These are phyloP conservation scores for Colletotrichum orbiculare DNA, from an alignment of 2,329 filamentous ascomycete genomes.

Conservation along the genomic window DNA sequence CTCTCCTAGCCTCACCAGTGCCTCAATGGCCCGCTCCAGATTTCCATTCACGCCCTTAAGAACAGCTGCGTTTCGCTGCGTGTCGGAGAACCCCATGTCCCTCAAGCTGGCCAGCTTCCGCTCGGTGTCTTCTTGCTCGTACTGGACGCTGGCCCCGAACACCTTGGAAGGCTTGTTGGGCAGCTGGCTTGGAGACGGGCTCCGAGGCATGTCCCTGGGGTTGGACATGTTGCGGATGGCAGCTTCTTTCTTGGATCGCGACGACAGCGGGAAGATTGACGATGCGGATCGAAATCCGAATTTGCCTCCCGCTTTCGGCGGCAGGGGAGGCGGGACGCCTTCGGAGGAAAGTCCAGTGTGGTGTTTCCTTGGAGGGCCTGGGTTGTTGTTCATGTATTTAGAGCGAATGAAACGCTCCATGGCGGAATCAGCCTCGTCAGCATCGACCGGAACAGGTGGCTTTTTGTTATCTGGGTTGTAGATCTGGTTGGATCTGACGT, in stretches of 20 bases:
- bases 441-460: slow-evolving; percentile 87
- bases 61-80: slow-evolving; percentile 82
- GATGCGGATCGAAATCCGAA: slow-evolving; percentile 69
- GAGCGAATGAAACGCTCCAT: slow-evolving; percentile 96
- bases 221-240: slow-evolving; percentile 41
- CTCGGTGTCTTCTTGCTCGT: slow-evolving; percentile 71
- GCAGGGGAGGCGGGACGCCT: slow-evolving; percentile 68
- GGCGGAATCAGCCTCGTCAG: slow-evolving; percentile 90
- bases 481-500: slow-evolving; percentile 83
- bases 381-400: slow-evolving; percentile 80
- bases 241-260: slow-evolving; percentile 68
- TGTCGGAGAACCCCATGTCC: slow-evolving; percentile 93
- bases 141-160: slow-evolving; percentile 76
- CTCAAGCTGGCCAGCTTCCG: slow-evolving; percentile 80
- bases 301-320: slow-evolving; percentile 73
- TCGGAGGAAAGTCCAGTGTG: slow-evolving; percentile 66
- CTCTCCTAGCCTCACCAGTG: slow-evolving; percentile 85
- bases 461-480: slow-evolving; percentile 89
- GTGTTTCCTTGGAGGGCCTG: slow-evolving; percentile 49
- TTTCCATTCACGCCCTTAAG: slow-evolving; percentile 87
- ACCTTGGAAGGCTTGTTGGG: slow-evolving; percentile 74
- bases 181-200: slow-evolving; percentile 51
- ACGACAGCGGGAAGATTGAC: slow-evolving; percentile 74
- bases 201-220: slow-evolving; percentile 42
- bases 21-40: slow-evolving; percentile 86